phyloP scores from a whole-genome alignment of 1,139 yeast genomes.

The Blastobotrys aristatus region DNA sequence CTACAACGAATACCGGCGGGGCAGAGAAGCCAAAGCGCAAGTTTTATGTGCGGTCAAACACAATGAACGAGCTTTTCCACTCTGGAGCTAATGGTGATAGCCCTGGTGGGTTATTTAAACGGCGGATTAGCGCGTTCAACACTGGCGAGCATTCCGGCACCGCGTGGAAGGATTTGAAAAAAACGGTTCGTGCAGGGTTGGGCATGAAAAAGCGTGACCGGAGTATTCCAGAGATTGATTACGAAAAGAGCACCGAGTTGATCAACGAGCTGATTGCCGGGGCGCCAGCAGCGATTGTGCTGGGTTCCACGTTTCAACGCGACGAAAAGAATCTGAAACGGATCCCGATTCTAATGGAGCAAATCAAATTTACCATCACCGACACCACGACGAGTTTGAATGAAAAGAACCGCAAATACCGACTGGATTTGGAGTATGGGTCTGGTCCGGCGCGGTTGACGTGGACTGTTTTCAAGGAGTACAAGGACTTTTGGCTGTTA shows the following conservation, averaged over 20 bases:
- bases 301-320: slow-evolving; percentile 68
- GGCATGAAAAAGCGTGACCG: slow-evolving; percentile 26
- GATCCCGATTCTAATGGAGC: slow-evolving; percentile 74
- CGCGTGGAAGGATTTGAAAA: slow-evolving; percentile 29
- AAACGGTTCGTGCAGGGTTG: slow-evolving; percentile 26
- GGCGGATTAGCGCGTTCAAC: slow-evolving; percentile 24
- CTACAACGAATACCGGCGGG: slow-evolving; percentile 4
- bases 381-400: slow-evolving; percentile 42
- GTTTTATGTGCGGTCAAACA: slow-evolving; percentile 9
- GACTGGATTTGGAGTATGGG: slow-evolving; percentile 79
- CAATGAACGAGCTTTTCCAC: slow-evolving; percentile 15
- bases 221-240: slow-evolving; percentile 25
- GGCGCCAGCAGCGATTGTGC: slow-evolving; percentile 71
- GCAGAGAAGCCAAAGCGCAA: slow-evolving; percentile 10
- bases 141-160: slow-evolving; percentile 19
- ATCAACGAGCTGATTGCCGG: slow-evolving; percentile 63
- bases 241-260: slow-evolving; percentile 56
- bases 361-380: slow-evolving; percentile 60
- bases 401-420: slow-evolving; percentile 51
- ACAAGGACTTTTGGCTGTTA: slow-evolving; percentile 62
- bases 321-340: slow-evolving; percentile 76
- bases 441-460: slow-evolving; percentile 71
- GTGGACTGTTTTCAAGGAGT: slow-evolving; percentile 75
- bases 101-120: slow-evolving; percentile 15
- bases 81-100: background rate